Conservation (phyloP, 2,329 filamentous ascomycete genomes). For the Furcasterigmium sp. region DNA sequence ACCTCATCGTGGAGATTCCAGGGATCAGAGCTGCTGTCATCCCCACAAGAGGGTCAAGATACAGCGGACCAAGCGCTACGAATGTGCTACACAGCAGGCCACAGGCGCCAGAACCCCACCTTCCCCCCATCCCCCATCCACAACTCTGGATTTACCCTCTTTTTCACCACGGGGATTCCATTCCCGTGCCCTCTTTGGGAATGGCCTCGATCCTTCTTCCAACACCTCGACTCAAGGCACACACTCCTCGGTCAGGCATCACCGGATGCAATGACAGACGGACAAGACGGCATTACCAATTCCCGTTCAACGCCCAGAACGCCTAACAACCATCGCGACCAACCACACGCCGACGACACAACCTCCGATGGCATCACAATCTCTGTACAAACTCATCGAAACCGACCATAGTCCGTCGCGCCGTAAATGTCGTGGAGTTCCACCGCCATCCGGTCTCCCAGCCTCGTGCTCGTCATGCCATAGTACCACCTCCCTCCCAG, state of each 20-base stretch:
- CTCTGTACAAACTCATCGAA: background rate
- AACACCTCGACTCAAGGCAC: background rate
- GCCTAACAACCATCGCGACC: too few relatives aligned
- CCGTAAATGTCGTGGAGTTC: background rate
- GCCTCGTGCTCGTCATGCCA: background rate
- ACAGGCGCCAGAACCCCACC: background rate
- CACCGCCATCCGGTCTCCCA: background rate
- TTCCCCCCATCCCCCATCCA: background rate
- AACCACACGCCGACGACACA: too few relatives aligned
- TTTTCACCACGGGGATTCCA: background rate
- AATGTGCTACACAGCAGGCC: background rate
- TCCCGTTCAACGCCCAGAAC: too few relatives aligned
- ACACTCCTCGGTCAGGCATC: background rate
- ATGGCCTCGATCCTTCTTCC: background rate
- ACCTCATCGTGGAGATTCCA: background rate
- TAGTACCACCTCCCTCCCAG: background rate
- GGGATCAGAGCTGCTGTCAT: background rate
- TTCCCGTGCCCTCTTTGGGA: background rate
- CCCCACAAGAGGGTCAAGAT: background rate
- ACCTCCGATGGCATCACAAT: too few relatives aligned
- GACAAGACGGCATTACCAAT: too few relatives aligned
- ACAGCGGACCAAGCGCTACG: too few relatives aligned
- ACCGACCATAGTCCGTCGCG: background rate
- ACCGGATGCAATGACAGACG: background rate
- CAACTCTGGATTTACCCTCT: too few relatives aligned